Evolutionary conservation across 129 eudicot species (phyloP).

Genomic region (Calendula officinalis): DNA sequence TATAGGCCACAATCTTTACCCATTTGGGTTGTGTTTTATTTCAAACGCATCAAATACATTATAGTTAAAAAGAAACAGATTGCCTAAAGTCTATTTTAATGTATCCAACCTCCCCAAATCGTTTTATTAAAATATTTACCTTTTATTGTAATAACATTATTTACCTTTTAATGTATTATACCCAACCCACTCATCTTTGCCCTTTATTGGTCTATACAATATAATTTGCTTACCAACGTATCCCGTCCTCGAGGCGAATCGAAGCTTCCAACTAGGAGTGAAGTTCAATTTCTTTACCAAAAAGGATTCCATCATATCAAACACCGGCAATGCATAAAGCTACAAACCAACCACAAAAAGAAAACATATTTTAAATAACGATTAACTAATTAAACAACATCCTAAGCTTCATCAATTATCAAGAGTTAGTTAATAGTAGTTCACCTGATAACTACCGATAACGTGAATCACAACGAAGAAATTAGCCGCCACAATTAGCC

Average conservation of each 20-base stretch:
- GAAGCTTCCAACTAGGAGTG: conserved; percentile 47
- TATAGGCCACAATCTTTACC: too few relatives aligned
- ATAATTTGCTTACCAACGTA: conserved; percentile 64
- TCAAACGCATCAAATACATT: background rate
- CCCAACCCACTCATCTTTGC: background rate
- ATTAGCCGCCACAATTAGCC: conserved; percentile 66
- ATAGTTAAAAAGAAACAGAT: background rate
- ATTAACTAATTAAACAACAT: background rate
- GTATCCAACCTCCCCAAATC: too few relatives aligned
- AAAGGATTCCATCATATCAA: conserved; percentile 72
- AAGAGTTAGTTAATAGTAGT: too few relatives aligned
- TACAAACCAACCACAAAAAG: conserved; percentile 11
- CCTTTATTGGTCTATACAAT: too few relatives aligned
- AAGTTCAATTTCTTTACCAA: conserved; percentile 64
- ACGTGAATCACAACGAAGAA: conserved; percentile 57
- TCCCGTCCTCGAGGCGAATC: conserved; percentile 49
- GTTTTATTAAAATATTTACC: background rate
- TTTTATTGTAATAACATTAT: too few relatives aligned
- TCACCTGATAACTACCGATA: conserved; percentile 64
- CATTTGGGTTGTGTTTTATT: too few relatives aligned
- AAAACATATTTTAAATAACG: background rate
- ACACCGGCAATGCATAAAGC: conserved; percentile 85
- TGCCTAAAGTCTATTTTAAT: too few relatives aligned
- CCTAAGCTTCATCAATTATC: background rate
- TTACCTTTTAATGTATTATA: background rate